Base-by-base conservation (phyloP, 257 asterid species). In the Capsicum baccatum region DNA sequence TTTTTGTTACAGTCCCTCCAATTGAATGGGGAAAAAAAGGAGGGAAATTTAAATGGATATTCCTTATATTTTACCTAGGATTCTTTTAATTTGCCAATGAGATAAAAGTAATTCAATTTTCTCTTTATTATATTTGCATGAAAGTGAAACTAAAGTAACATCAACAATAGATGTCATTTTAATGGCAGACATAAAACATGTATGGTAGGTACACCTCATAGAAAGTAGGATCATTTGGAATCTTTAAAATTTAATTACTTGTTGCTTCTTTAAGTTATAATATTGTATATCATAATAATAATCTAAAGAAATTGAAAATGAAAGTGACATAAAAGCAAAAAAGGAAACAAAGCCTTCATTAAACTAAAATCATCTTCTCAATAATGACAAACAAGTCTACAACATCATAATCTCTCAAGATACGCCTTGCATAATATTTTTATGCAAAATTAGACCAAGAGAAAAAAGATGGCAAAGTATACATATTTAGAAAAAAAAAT, bases 181-280 rank as follows among this genome's bases (percentile, higher is more conserved):
- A 87, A 89, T 91, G 96, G 97, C 96, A 91, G 97, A 92, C 94
- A 92, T 58, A 87, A 84, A 92, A 88, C 92, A 88, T 92, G 92
- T 88, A 91, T 82, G 90, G 94, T 92, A 85, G 97, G 96, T 90
- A 87, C 91, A 90, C 87, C 86, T 88, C 84, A 67, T 85, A 71
- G 55, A 89, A 91, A 92, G 94, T 79, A 86, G 86, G 88, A 86
- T 85, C 88, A 88, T 86, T 89, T 87, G 91, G 92, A 89, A 90
- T 91, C 88, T 91, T 88, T 90, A 21, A 9, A 87, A 83, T 92
- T 14, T 52, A 85, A 81, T 93, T 26, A 26, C 48, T 78, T 78
- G 48, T 78, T 93, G 79, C 88, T 86, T 89, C 88, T 59, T 87
- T 71, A 89, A 84, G 85, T 86, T 68, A 80, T 87, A 63, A 56